phyloP scores from a whole-genome alignment of 495 filamentous ascomycete genomes.

The Baudoinia panamericana region DNA sequence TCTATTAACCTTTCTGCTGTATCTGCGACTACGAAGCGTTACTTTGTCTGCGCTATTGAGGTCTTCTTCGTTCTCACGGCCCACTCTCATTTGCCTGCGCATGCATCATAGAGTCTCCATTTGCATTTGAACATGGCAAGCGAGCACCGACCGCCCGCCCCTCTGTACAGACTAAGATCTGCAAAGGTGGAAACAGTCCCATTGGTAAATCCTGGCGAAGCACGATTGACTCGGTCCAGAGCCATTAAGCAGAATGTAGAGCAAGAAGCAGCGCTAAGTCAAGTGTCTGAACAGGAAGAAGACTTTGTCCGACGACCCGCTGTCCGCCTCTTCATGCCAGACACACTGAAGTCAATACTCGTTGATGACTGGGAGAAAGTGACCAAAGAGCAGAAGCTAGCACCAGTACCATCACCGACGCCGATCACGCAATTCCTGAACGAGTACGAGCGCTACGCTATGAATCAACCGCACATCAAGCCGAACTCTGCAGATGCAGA shows the following conservation, averaged over 20 bases:
- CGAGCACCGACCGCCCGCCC: neutral
- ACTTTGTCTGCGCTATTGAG: neutral
- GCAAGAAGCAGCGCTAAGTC: too few species aligned
- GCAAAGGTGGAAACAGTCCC: neutral
- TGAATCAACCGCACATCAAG: conserved; percentile 49
- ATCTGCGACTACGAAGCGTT: too few species aligned
- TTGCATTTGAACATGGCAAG: neutral
- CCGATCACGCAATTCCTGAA: conserved; percentile 62
- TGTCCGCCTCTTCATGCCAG: conserved; percentile 68
- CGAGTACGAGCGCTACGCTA: conserved; percentile 60
- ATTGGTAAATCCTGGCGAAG: too few species aligned
- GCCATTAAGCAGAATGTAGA: too few species aligned
- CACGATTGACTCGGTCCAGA: too few species aligned
- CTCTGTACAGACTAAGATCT: neutral
- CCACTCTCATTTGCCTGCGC: too few species aligned
- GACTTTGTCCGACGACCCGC: conserved; percentile 64
- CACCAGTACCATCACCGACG: conserved; percentile 62
- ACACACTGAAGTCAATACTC: conserved; percentile 73
- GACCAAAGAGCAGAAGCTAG: conserved; percentile 82
- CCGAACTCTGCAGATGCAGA: conserved; percentile 56
- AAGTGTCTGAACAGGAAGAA: conserved; percentile 73
- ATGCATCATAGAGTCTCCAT: too few species aligned
- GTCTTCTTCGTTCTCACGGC: neutral
- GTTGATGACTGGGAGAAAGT: conserved; percentile 99
- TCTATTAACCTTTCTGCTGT: too few species aligned